These are phyloP conservation scores for Zea mays DNA, from an alignment of 176 grass and related monocot genomes.

Conservation along the genomic window DNA sequence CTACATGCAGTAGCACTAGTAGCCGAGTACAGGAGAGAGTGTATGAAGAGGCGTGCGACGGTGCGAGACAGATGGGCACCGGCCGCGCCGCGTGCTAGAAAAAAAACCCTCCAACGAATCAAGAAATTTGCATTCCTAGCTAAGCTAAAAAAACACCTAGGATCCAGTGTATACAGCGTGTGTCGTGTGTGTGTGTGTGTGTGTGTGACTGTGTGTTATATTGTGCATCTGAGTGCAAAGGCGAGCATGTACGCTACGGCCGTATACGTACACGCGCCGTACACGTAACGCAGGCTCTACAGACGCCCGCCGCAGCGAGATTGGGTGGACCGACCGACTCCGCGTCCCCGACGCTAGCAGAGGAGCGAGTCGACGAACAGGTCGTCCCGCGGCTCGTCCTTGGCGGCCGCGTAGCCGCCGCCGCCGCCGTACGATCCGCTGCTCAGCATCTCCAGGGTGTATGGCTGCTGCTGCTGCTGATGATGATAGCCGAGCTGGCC, in stretches of 20 bases:
- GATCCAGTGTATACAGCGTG: neutral
- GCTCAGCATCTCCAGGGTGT: slow-evolving; percentile 40
- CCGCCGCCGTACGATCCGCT: neutral
- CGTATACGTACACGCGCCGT: neutral
- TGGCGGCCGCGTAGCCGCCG: slow-evolving; percentile 30
- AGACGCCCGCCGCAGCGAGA: neutral
- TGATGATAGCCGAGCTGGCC: neutral
- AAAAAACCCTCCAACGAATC: slow-evolving; percentile 11
- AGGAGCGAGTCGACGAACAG: slow-evolving; percentile 66
- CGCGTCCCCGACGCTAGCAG: slow-evolving; percentile 21
- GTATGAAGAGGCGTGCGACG: too few relatives aligned
- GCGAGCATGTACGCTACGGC: neutral
- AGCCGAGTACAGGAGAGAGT: too few relatives aligned
- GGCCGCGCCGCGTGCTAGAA: neutral
- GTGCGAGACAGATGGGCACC: too few relatives aligned
- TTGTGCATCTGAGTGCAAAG: neutral
- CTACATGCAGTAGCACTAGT: too few relatives aligned
- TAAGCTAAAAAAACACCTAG: neutral
- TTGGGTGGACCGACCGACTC: neutral
- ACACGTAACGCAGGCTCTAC: neutral
- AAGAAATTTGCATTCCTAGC: slow-evolving; percentile 15
- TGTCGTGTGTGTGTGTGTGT: too few relatives aligned
- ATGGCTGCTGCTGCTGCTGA: neutral
- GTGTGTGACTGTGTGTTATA: neutral
- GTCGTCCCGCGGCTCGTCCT: slow-evolving; percentile 72